Percentiles rank a stretch among this genome's conserved stretches.
phyloP scores from a whole-genome alignment of 345 rosid species.

The Eucalyptus erythrocorys region DNA sequence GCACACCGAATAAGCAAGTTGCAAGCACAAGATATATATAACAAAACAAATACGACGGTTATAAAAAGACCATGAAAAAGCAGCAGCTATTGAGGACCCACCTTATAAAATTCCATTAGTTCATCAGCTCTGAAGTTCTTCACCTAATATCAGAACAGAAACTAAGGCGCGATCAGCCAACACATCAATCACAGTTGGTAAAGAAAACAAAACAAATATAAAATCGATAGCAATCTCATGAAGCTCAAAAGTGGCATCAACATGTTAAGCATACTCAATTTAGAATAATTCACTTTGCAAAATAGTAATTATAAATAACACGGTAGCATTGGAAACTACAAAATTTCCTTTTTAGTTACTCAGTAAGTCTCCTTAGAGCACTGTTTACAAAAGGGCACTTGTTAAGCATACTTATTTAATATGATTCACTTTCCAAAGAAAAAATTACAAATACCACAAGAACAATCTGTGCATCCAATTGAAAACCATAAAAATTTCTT shows the following conservation, averaged over 20 bases:
- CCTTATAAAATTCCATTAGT: slow-evolving; percentile 73
- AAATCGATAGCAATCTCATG: not conserved
- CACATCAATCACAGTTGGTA: not conserved
- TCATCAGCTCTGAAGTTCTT: slow-evolving; percentile 66
- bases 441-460: not conserved
- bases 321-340: not conserved
- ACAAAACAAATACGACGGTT: not conserved
- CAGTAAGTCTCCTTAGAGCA: not conserved
- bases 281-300: not conserved
- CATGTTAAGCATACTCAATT: not conserved
- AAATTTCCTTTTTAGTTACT: not conserved
- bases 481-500: not conserved
- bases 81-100: slow-evolving; percentile 3
- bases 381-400: not conserved
- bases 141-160: slow-evolving; percentile 15
- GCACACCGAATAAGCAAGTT: not conserved
- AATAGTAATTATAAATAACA: not conserved
- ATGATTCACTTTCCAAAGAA: not conserved
- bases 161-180: not conserved
- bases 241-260: not conserved
- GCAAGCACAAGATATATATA: not conserved
- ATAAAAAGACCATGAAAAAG: not conserved
- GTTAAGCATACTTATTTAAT: not conserved
- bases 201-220: not conserved
- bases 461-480: not conserved